Conservation (phyloP, 1,284 basidiomycete genomes). For the Trametes versicolor region DNA sequence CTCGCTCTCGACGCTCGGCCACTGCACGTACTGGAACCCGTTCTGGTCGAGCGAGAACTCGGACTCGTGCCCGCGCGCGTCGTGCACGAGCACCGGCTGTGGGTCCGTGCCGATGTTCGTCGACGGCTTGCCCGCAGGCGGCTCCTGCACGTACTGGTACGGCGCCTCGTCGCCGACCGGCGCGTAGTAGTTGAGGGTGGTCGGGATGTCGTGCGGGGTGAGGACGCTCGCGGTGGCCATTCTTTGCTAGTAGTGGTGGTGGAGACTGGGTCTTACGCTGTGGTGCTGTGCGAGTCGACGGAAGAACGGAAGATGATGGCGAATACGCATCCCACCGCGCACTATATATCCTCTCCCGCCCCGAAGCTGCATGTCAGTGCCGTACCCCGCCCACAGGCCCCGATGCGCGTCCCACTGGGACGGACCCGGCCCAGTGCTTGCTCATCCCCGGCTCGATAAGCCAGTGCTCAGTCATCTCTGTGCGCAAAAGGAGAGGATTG, state of each 20-base stretch:
- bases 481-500: conserved; percentile 1
- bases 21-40: conserved; percentile 53
- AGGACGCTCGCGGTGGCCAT: conserved; percentile 45
- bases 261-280: background rate
- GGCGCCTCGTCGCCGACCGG: conserved; percentile 41
- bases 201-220: conserved; percentile 43
- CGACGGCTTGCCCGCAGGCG: conserved; percentile 35
- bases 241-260: conserved; percentile 3
- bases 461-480: conserved; percentile 21
- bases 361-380: background rate
- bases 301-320: background rate
- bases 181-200: conserved; percentile 45
- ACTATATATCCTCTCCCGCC: conserved; percentile 7
- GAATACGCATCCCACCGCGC: background rate
- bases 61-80: conserved; percentile 48
- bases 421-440: conserved; percentile 13
- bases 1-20: conserved; percentile 50
- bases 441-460: conserved; percentile 20
- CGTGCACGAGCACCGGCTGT: conserved; percentile 40
- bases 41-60: conserved; percentile 50
- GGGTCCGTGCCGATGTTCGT: conserved; percentile 41
- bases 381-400: background rate
- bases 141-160: conserved; percentile 40
- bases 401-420: background rate
- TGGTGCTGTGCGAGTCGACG: background rate